Base-by-base conservation (phyloP, 1,284 basidiomycete species). In the Lentinus polychrous region DNA sequence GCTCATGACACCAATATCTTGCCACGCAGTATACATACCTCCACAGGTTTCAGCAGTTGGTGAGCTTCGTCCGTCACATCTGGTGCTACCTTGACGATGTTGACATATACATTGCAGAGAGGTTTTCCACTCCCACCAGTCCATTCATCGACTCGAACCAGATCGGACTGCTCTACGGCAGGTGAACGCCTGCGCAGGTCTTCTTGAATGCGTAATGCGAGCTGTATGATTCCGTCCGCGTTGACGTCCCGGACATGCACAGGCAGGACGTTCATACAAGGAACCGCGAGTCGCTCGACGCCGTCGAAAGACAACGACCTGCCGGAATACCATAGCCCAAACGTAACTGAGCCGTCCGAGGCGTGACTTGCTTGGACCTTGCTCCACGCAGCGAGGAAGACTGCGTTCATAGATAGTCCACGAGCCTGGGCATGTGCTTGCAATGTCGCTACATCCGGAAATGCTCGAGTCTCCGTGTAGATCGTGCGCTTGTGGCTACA, bases 211-310 rank as follows among this genome's bases (percentile, higher is more conserved):
- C 40, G 51, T 39, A 53, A 56, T 1, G 71, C 69, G 14, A 68
- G 53, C 31, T 57, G 54, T 34, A 62, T 56, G 22, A 57, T 40
- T n/a, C 54, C 56, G 20, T 45, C 50, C n/a, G 52, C 45, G 8
- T 50, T 39, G 14, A 58, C 51, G 27, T 52, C 57, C 5, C 54
- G 43, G 10, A 74, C 60, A 49, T 64, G 60, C 35, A 76, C 57
- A 12, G 74, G 74, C 17, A 76, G 52, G n/a, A 73, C 65, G 50
- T 77, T 76, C 59, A 73, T 66, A 53, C 72, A 74, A 20, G 75
- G 74, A 8, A 68, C 56, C 2, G 70, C 70, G n/a, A 76, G 52
- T 27, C 58, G 62, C 24, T 69, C 68, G 24, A 72, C 56, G 18
- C 66, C 62, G 23, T 59, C 49, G 27, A 63, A 41, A 6, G 65